Evolutionary conservation across 257 asterid species (phyloP), one percentile per base, ranked within the genome.

Genomic region (Petrea volubilis): DNA sequence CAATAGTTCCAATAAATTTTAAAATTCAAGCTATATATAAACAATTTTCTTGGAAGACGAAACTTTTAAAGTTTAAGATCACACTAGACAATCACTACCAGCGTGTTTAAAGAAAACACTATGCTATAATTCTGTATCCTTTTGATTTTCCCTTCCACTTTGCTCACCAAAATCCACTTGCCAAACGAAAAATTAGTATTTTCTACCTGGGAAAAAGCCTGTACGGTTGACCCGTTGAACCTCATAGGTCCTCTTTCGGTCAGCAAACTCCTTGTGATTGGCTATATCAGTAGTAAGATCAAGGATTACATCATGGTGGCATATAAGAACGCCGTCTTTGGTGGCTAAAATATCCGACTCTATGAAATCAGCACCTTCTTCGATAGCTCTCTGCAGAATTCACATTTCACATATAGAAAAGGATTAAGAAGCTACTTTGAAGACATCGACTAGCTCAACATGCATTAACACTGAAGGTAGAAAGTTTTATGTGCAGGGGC

Each of bases 331-430:
- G 13, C 99, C 97, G 18, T 95, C 99, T 81, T 88, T 92, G 43
- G 99, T 77, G 49, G 97, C 90, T 64, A 88, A 78, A 64, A 95
- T 75, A 80, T 95, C 99, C 9, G 92, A 43, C 86, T 92, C 99
- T 64, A 95, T 95, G 84, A 95, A 95, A 82, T 95, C 99, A 66
- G 98, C 87, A 68, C 98, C 99, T 82, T 92, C 99, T 64, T 90
- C 91, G 71, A 95, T 95, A 61, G 99, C 98, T 83, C 91, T 87
- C 99, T 95, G 94, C 84, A n/a, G 87, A 66, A 38, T 73, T 50
- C 74, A 71, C 8, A 67, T 61, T 46, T 61, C 34, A 49, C 58
- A 62, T 5, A 65, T 11, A 20, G 5, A 60, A 60, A 53, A 25
- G n/a, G n/a, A 29, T 41, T 41, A n/a, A n/a, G n/a, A n/a, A n/a